Base-by-base conservation (phyloP, 2,329 filamentous ascomycete species). In the Colletotrichum paranaense region DNA sequence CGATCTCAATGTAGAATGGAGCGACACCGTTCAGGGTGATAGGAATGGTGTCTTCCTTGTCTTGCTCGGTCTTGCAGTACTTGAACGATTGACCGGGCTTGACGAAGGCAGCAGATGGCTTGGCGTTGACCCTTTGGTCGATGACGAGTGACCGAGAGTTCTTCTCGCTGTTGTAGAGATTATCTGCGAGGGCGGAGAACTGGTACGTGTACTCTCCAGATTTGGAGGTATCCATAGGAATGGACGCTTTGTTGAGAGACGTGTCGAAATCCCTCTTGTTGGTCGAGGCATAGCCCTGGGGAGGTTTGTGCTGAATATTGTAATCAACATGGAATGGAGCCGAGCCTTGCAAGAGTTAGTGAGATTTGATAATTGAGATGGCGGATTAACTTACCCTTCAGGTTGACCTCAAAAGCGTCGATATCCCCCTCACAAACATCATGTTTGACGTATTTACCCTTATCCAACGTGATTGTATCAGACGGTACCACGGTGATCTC, bases 391-490 rank as follows among this genome's bases (percentile, higher is more conserved):
- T 84, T 89, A 90, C 95, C 96, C 80, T 90, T 90, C 74, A 99
- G 88, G 56, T 89, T 88, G 66, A 99, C 86, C 78, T 98, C 95
- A 68, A 98, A 92, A 4, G 92, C 91, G 81, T 98, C 96, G 78
- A 98, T 93, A 74, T 98, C 96, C 35, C 96, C 96, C 84, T 99
- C 95, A 79, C 97, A 99, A 35, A 99, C 92, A 74, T 95, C 92
- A 55, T 92, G 89, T 82, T 97, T 97, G 77, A 92, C 81, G 79
- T 92, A 93, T 32, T 86, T 85, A 9, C 85, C 86, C 19, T 86
- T 85, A 46, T 87, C 82, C 12, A 77, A 72, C 19, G 85, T 85
- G 59, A 94, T 87, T 59, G 91, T 89, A 4, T 91, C 86, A n/a
- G 90, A 90, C 73, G 93, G 89, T 6, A 91, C 86, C 58, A 97